Evolutionary conservation across 352 stramenopile species (phyloP).

Genomic region (Globisporangium takayamanum): DNA sequence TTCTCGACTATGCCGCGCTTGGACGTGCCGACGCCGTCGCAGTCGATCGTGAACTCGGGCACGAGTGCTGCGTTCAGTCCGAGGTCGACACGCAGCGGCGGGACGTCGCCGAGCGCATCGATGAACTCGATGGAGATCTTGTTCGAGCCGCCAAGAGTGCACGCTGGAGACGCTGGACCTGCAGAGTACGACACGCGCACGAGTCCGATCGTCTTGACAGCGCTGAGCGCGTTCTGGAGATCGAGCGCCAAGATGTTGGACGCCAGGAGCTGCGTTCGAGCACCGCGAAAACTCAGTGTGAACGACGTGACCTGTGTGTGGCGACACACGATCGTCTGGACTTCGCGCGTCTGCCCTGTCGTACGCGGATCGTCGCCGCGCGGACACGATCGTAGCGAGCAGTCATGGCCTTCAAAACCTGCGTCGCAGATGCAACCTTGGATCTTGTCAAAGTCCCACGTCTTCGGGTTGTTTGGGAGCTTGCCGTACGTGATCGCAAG

Average conservation of each 20-base stretch:
- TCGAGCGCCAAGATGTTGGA: conserved; percentile 28
- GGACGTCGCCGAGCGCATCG: conserved; percentile 46
- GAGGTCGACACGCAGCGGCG: conserved; percentile 32
- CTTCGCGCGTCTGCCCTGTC: conserved; percentile 43
- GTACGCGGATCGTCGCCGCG: conserved; percentile 67
- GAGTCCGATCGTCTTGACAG: conserved; percentile 27
- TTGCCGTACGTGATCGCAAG: conserved; percentile 50
- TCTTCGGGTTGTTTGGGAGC: conserved; percentile 58
- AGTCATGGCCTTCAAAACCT: conserved; percentile 84
- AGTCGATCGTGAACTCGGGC: conserved; percentile 45
- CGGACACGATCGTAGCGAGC: conserved; percentile 50
- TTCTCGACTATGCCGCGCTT: conserved; percentile 62
- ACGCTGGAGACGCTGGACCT: conserved; percentile 25
- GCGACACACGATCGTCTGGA: conserved; percentile 53
- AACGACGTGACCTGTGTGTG: conserved; percentile 41
- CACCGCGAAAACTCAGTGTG: conserved; percentile 57
- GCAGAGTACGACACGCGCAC: conserved; percentile 52
- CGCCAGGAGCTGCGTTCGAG: conserved; percentile 25
- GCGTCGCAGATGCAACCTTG: conserved; percentile 84
- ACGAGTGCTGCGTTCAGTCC: conserved; percentile 25
- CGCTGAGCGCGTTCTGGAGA: conserved; percentile 36
- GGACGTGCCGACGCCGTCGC: conserved; percentile 40
- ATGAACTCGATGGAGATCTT: conserved; percentile 59
- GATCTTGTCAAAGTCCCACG: conserved; percentile 87
- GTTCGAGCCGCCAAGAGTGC: conserved; percentile 44